Evolutionary conservation across 257 asterid genomes (phyloP).

Genomic region (Lavandula angustifolia): DNA sequence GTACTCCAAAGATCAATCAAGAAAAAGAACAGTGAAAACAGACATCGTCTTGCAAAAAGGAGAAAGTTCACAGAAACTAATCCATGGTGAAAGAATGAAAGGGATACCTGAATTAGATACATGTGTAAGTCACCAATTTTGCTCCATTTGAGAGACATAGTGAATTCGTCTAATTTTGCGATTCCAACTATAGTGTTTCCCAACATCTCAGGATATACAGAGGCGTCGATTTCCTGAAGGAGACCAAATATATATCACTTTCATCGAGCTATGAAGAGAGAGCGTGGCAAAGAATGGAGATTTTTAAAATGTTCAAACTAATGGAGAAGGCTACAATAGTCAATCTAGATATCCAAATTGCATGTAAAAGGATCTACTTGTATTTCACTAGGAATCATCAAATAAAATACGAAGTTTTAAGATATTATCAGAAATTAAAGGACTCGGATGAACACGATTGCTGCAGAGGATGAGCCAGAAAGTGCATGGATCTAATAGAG

Average conservation of each 20-base stretch:
- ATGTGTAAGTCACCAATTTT: conserved; percentile 74
- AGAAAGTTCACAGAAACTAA: neutral
- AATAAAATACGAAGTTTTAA: neutral
- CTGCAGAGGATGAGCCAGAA: neutral
- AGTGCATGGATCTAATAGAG: neutral
- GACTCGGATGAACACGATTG: neutral
- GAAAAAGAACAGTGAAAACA: neutral
- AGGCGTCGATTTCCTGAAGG: conserved; percentile 66
- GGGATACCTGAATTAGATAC: conserved; percentile 71
- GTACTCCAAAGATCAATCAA: neutral
- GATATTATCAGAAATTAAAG: neutral
- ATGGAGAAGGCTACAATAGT: conserved; percentile 18
- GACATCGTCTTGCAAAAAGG: neutral
- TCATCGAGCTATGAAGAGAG: conserved; percentile 16
- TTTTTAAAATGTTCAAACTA: conserved; percentile 1
- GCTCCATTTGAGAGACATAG: conserved; percentile 83
- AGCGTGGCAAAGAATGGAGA: neutral
- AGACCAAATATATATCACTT: conserved; percentile 2
- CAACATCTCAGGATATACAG: conserved; percentile 61
- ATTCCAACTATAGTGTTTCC: conserved; percentile 57
- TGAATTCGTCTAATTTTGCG: conserved; percentile 57
- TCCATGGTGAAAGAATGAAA: conserved; percentile 11
- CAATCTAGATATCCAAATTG: neutral
- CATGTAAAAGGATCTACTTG: neutral
- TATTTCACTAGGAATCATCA: conserved; percentile 8